Evolutionary conservation across 2,329 filamentous ascomycete genomes (phyloP), one percentile per base, ranked within the genome.

Genomic region (Ciborinia camelliae): DNA sequence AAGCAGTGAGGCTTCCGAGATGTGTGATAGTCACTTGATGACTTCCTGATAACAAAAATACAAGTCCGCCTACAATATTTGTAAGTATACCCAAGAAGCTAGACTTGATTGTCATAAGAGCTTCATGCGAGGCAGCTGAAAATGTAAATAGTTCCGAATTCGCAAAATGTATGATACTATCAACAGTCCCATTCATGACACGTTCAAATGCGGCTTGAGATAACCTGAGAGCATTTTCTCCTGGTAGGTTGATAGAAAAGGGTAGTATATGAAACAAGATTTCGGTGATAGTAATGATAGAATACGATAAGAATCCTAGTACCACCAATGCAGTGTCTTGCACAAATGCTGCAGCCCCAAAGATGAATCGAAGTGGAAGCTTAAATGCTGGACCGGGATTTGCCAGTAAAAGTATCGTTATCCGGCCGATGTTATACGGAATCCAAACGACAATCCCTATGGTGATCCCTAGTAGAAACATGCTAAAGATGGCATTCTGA

Each of bases 401-500:
- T 15, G 90, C 91, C 30, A 94, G 75, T 58, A 93, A 81, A 74
- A 94, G 88, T 51, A 98, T 82, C 5, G 91, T 87, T 32, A 96
- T 81, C 69, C 96, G 93, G 18, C 95, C 95, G 73, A 92, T 88
- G 63, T 97, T 89, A 77, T 98, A 99, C 0, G 95, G 95, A 60
- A 97, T 79, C 79, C 95, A 97, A 52, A 98, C 86, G 60, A 92
- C 94, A 65, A 90, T 80, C 61, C 92, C 89, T 50, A 99, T 87
- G 18, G 93, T 96, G 60, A 94, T 85, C 0, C 91, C 90, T 18
- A 99, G 92, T 35, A 99, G 82, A 53, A 98, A 89, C 9, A 90
- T 89, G 75, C 94, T 97, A 77, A 99, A 99, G 20, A 97, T 87
- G 63, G 91, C 92, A 71, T 99, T 99, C 73, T 99, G 95, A 70